These are phyloP conservation scores for Eucommia ulmoides DNA, from an alignment of 257 asterid genomes.

Conservation along the genomic window DNA sequence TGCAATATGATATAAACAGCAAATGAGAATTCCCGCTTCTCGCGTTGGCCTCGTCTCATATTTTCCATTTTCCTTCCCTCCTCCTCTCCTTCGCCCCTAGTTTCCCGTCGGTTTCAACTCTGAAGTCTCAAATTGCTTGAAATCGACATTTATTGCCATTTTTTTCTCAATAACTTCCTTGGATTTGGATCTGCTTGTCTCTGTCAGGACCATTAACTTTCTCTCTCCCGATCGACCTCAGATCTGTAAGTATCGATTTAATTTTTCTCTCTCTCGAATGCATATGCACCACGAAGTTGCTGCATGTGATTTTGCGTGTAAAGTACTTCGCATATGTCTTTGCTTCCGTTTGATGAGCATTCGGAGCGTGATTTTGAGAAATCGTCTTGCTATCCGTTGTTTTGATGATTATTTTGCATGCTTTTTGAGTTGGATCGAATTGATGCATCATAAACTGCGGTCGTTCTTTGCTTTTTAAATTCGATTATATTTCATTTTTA, in stretches of 20 bases:
- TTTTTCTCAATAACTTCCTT: not conserved
- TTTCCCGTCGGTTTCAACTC: not conserved
- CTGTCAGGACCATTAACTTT: not conserved
- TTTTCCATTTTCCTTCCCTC: not conserved
- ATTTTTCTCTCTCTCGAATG: not conserved
- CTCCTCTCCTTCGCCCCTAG: not conserved
- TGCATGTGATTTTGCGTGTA: not conserved
- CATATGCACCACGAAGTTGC: not conserved
- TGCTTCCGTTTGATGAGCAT: not conserved
- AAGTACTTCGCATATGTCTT: not conserved
- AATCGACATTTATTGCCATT: not conserved
- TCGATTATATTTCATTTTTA: no score
- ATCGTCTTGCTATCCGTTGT: not conserved
- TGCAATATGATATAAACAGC: not conserved
- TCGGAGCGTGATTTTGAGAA: no score
- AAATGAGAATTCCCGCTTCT: conserved; percentile 36
- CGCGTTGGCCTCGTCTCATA: conserved; percentile 17
- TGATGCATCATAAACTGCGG: no score
- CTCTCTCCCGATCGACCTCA: not conserved
- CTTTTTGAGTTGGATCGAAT: not conserved
- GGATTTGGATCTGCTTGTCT: no score
- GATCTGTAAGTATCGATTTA: not conserved
- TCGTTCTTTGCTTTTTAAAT: no score
- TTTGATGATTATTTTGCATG: not conserved
- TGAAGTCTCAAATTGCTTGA: not conserved